Evolutionary conservation across 129 eudicot genomes (phyloP).

Genomic region (Tanacetum coccineum): DNA sequence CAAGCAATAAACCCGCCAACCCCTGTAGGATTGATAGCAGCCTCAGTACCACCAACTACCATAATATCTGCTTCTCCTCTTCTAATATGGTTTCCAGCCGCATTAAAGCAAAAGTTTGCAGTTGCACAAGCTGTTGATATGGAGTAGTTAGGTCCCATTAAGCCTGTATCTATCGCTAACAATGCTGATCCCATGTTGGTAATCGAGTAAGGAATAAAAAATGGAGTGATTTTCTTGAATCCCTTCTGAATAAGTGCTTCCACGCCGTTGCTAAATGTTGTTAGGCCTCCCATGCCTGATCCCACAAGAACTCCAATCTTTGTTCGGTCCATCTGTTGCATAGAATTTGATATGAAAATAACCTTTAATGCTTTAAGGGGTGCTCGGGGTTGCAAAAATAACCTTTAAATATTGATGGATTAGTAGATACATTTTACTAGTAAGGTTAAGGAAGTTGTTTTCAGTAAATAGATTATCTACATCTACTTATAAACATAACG

Average conservation of each 20-base stretch:
- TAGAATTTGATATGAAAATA: neutral
- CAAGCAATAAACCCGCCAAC: constrained; percentile 86
- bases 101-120: constrained; percentile 70
- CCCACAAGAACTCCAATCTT: constrained; percentile 43
- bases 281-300: constrained; percentile 55
- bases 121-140: constrained; percentile 89
- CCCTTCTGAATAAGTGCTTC: constrained; percentile 71
- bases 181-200: constrained; percentile 87
- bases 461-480: too few relatives aligned
- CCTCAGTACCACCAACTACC: constrained; percentile 86
- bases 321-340: constrained; percentile 60
- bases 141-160: constrained; percentile 88
- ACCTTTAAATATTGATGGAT: too few relatives aligned
- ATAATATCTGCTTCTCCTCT: constrained; percentile 77
- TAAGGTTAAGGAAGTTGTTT: too few relatives aligned
- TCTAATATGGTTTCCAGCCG: constrained; percentile 77
- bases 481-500: too few relatives aligned
- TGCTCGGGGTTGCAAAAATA: too few relatives aligned
- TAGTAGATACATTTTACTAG: too few relatives aligned
- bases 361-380: neutral
- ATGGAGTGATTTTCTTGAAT: constrained; percentile 66
- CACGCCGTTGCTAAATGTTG: constrained; percentile 58
- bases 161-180: constrained; percentile 72
- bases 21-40: constrained; percentile 57
- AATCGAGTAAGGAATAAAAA: constrained; percentile 73